phyloP scores from a whole-genome alignment of 2,329 filamentous ascomycete species.

The Apiospora arundinis region DNA sequence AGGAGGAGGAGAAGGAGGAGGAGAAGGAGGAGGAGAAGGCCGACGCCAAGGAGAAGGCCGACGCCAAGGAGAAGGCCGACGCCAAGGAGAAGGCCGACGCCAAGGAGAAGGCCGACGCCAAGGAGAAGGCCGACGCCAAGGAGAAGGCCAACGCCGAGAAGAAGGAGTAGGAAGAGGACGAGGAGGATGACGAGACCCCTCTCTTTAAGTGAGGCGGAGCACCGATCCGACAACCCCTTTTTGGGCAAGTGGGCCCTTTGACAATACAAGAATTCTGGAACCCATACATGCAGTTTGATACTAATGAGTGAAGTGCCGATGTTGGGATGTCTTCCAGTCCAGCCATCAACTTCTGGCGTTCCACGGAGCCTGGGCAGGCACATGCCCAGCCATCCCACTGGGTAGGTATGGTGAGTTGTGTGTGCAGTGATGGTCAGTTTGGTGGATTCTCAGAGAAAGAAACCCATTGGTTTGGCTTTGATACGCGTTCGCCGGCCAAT shows the following conservation, averaged over 20 bases:
- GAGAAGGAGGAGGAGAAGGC: background rate
- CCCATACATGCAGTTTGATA: too few species aligned
- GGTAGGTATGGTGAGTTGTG: background rate
- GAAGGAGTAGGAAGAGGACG: background rate
- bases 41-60: background rate
- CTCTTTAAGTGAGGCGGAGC: too few species aligned
- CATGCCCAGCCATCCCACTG: background rate
- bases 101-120: background rate
- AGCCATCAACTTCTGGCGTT: background rate
- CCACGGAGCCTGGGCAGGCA: background rate
- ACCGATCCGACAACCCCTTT: background rate
- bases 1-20: background rate
- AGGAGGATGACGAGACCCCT: background rate
- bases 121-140: background rate
- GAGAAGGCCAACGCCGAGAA: background rate
- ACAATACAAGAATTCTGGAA: too few species aligned
- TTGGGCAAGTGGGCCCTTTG: background rate
- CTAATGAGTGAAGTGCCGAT: too few species aligned
- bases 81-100: background rate
- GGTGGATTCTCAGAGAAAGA: background rate
- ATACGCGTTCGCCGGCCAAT: background rate
- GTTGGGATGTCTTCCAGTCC: background rate
- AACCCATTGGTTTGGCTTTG: background rate
- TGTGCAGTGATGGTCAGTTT: background rate
- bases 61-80: background rate